Conservation (phyloP, 2,329 filamentous ascomycete genomes). For the Cercospora sp. region DNA sequence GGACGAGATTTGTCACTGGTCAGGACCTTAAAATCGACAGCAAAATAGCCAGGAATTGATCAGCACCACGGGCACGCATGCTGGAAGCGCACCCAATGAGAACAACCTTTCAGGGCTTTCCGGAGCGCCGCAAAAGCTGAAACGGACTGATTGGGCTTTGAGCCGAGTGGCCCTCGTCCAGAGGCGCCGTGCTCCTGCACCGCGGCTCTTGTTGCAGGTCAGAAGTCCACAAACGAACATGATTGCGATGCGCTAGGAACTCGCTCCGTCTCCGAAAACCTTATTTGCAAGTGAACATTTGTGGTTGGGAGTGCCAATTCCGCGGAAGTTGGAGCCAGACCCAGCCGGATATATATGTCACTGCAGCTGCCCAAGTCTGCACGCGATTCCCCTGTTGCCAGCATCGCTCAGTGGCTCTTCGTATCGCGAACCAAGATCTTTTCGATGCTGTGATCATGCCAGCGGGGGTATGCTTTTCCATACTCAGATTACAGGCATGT, state of each 20-base stretch:
- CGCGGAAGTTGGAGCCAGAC: background rate
- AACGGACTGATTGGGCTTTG: background rate
- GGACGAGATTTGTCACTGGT: conserved; percentile 2
- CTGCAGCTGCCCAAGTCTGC: background rate
- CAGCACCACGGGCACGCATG: background rate
- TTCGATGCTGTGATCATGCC: background rate
- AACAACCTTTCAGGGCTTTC: background rate
- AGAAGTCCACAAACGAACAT: background rate
- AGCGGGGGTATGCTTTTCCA: background rate
- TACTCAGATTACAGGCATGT: background rate
- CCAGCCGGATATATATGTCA: background rate
- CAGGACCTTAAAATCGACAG: background rate
- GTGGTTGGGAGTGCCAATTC: background rate
- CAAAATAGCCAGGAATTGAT: conserved; percentile 6
- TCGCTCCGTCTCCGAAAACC: background rate
- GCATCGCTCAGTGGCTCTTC: background rate
- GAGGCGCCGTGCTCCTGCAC: background rate
- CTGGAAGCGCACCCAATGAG: background rate
- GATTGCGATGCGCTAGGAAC: background rate
- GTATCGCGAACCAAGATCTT: background rate
- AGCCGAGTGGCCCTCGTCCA: background rate
- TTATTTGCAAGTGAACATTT: background rate
- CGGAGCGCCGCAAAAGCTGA: background rate
- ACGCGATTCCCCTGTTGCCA: background rate
- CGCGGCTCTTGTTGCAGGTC: background rate